phyloP scores from a whole-genome alignment of 1,139 yeast species.

The Lodderomyces pseudojiufengensis region DNA sequence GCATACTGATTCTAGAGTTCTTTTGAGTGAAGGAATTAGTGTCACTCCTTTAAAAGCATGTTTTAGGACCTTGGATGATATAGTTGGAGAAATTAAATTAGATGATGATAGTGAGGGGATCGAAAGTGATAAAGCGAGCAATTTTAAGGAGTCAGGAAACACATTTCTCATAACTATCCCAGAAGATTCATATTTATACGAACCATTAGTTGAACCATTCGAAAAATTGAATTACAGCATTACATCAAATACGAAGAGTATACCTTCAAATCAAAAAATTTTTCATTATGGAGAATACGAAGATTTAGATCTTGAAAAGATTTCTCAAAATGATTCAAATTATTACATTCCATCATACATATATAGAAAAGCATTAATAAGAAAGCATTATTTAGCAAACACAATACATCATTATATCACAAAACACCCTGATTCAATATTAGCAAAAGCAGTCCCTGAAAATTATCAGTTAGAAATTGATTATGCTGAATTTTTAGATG shows the following conservation, averaged over 20 bases:
- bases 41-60: constrained; percentile 84
- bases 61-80: constrained; percentile 53
- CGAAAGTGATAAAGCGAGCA: not conserved
- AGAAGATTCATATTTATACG: constrained; percentile 50
- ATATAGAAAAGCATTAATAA: constrained; percentile 79
- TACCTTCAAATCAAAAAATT: constrained; percentile 25
- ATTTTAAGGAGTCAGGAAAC: not conserved
- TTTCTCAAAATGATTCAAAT: constrained; percentile 25
- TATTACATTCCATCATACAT: constrained; percentile 79
- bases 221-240: constrained; percentile 27
- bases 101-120: constrained; percentile 17
- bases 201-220: constrained; percentile 49
- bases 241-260: constrained; percentile 22
- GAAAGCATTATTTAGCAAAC: constrained; percentile 84
- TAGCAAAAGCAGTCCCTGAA: constrained; percentile 64
- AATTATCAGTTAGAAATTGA: constrained; percentile 84
- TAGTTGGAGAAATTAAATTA: constrained; percentile 54
- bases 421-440: constrained; percentile 67
- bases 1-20: constrained; percentile 56
- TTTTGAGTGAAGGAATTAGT: constrained; percentile 52
- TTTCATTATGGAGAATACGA: constrained; percentile 92
- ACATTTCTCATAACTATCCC: constrained; percentile 32
- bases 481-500: constrained; percentile 93
- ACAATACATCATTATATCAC: constrained; percentile 70
- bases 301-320: constrained; percentile 71